phyloP scores from a whole-genome alignment of 2,329 filamentous ascomycete species.

The Cercospora zeina region DNA sequence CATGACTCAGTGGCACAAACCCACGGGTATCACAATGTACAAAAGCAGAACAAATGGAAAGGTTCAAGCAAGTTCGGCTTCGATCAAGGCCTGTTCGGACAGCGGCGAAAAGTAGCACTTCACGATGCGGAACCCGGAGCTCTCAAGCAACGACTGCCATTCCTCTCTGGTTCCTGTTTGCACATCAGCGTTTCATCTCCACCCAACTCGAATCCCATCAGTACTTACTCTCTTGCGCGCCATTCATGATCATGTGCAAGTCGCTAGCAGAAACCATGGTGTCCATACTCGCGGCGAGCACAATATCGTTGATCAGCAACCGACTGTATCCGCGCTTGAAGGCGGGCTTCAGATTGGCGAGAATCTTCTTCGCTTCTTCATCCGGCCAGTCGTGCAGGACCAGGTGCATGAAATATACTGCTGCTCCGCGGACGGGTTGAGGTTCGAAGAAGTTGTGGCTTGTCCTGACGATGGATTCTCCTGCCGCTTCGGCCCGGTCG shows the following conservation, averaged over 20 bases:
- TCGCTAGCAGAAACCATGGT: slow-evolving; percentile 16
- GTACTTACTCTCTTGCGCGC: slow-evolving; percentile 11
- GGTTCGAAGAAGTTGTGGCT: slow-evolving; percentile 16
- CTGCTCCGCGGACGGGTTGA: slow-evolving; percentile 14
- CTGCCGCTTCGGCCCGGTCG: slow-evolving; percentile 11
- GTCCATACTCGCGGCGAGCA: slow-evolving; percentile 15
- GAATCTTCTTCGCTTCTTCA: slow-evolving; percentile 24
- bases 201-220: background rate
- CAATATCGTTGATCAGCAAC: slow-evolving; percentile 32
- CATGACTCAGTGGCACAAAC: no score
- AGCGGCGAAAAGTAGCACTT: slow-evolving; percentile 17
- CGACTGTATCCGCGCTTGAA: slow-evolving; percentile 27
- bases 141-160: slow-evolving; percentile 14
- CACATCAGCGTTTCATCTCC: background rate
- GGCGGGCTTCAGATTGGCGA: slow-evolving; percentile 25
- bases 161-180: slow-evolving; percentile 8
- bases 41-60: background rate
- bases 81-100: slow-evolving; percentile 18
- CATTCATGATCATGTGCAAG: slow-evolving; percentile 17
- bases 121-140: slow-evolving; percentile 2
- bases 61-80: slow-evolving; percentile 12
- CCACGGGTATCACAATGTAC: slow-evolving; percentile 1
- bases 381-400: slow-evolving; percentile 31
- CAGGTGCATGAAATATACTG: slow-evolving; percentile 16
- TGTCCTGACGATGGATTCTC: slow-evolving; percentile 4